phyloP scores from a whole-genome alignment of 352 stramenopile genomes.

The Globisporangium nunn region DNA sequence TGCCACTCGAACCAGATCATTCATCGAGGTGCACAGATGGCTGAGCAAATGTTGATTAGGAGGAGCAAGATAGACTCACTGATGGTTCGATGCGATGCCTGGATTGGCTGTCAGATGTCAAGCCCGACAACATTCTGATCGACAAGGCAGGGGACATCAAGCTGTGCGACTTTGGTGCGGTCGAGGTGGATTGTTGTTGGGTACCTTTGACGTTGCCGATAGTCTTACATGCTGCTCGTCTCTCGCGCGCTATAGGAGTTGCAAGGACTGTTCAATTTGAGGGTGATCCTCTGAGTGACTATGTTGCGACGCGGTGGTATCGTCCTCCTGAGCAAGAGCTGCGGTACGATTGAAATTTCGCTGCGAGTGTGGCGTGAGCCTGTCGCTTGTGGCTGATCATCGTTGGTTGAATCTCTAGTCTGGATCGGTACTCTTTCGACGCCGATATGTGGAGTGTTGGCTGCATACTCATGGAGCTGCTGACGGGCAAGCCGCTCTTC shows the following conservation, averaged over 20 bases:
- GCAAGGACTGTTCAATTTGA: conserved; percentile 72
- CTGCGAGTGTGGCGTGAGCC: neutral
- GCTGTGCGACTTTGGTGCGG: conserved; percentile 68
- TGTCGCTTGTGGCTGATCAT: neutral
- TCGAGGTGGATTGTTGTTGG: neutral
- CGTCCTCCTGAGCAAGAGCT: conserved; percentile 76
- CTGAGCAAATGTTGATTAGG: neutral
- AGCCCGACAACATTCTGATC: conserved; percentile 79
- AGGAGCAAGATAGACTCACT: neutral
- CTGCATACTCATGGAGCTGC: conserved; percentile 66
- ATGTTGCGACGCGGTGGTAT: conserved; percentile 80
- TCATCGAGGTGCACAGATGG: conserved; percentile 42
- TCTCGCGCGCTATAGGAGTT: conserved; percentile 26
- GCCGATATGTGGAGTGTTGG: conserved; percentile 80
- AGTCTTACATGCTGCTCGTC: neutral
- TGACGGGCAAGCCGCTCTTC: conserved; percentile 72
- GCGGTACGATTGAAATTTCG: conserved; percentile 19
- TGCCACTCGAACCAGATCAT: conserved; percentile 78
- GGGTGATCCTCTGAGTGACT: conserved; percentile 70
- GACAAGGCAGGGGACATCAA: conserved; percentile 66
- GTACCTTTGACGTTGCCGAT: too few relatives aligned
- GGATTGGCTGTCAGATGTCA: conserved; percentile 43
- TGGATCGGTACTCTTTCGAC: conserved; percentile 76
- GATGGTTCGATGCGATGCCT: neutral
- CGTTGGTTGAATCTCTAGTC: conserved; percentile 17